Percentiles rank a stretch among this genome's conserved stretches.
phyloP scores from a whole-genome alignment of 345 rosid genomes.

The Clarkia xantiana region DNA sequence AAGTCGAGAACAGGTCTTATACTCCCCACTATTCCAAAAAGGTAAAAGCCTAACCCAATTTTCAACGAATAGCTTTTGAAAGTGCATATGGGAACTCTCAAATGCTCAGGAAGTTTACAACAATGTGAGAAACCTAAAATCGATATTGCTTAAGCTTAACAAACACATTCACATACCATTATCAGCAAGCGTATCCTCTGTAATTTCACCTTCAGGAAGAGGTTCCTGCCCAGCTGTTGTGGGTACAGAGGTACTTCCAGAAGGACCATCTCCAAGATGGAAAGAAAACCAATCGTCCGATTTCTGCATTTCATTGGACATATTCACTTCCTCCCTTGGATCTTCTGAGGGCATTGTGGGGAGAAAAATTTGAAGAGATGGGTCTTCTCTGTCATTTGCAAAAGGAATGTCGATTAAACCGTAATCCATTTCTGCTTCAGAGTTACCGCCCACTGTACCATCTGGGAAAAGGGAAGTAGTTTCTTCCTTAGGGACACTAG shows the following conservation, averaged over 20 bases:
- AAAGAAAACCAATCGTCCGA: slow-evolving; percentile 91
- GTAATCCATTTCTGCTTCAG: slow-evolving; percentile 37
- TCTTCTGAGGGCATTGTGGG: slow-evolving; percentile 65
- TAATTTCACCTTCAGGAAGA: slow-evolving; percentile 28
- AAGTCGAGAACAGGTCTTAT: too few species aligned
- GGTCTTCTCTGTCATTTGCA: slow-evolving; percentile 69
- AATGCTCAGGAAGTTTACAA: too few species aligned
- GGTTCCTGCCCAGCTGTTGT: slow-evolving; percentile 31
- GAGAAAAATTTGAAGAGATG: slow-evolving; percentile 89
- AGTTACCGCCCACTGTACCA: slow-evolving; percentile 36
- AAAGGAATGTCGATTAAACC: slow-evolving; percentile 72
- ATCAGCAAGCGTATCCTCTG: slow-evolving; percentile 43
- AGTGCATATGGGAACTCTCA: too few species aligned
- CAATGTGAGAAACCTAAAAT: too few species aligned
- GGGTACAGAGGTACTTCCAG: slow-evolving; percentile 27
- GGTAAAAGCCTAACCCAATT: too few species aligned
- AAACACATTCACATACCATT: slow-evolving; percentile 43
- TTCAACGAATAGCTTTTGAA: too few species aligned
- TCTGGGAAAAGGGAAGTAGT: slow-evolving; percentile 32
- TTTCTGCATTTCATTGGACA: slow-evolving; percentile 53
- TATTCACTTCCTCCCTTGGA: slow-evolving; percentile 51
- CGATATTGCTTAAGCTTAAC: too few species aligned
- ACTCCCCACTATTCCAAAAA: too few species aligned
- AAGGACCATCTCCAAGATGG: slow-evolving; percentile 41
- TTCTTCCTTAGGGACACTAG: too few species aligned